Conservation (phyloP, 2,329 filamentous ascomycete species). For the Pezicula neosporulosa region DNA sequence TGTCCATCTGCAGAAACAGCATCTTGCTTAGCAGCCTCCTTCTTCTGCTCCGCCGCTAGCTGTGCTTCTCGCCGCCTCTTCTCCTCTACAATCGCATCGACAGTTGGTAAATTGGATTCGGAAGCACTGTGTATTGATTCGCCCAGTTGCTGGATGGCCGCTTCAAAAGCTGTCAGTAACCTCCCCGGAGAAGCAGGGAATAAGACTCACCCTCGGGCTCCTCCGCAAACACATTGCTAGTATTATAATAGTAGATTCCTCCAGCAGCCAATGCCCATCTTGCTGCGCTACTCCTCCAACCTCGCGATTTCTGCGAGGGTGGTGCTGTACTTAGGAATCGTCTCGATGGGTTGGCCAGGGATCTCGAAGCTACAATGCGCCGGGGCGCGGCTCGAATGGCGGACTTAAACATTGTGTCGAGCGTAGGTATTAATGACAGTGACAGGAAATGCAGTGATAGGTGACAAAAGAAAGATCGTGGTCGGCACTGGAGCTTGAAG, state of each 20-base stretch:
- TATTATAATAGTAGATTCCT: conserved; percentile 92
- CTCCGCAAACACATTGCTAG: conserved; percentile 81
- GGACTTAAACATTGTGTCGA: conserved; percentile 22
- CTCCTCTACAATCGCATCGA: conserved; percentile 65
- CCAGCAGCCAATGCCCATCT: conserved; percentile 75
- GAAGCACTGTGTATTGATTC: conserved; percentile 28
- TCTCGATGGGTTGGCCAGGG: conserved; percentile 20
- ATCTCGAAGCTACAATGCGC: conserved; percentile 15
- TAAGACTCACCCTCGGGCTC: conserved; percentile 62
- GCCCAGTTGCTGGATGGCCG: conserved; percentile 29
- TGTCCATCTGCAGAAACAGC: conserved; percentile 14
- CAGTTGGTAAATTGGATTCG: conserved; percentile 56
- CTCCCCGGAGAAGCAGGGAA: not conserved
- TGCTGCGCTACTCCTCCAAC: conserved; percentile 73
- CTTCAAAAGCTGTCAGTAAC: conserved; percentile 17
- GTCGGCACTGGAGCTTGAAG: conserved; percentile 11
- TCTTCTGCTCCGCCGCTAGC: conserved; percentile 20
- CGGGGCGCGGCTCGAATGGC: conserved; percentile 21
- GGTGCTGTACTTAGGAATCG: conserved; percentile 52
- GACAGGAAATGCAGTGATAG: not conserved
- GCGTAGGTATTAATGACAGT: conserved; percentile 5
- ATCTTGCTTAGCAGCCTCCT: conserved; percentile 14
- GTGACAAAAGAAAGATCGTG: conserved; percentile 19
- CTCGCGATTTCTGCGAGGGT: conserved; percentile 64
- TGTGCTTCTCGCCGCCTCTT: conserved; percentile 42